These are phyloP conservation scores for Collariella sp. DNA, from an alignment of 495 filamentous ascomycete genomes.

Conservation along the genomic window DNA sequence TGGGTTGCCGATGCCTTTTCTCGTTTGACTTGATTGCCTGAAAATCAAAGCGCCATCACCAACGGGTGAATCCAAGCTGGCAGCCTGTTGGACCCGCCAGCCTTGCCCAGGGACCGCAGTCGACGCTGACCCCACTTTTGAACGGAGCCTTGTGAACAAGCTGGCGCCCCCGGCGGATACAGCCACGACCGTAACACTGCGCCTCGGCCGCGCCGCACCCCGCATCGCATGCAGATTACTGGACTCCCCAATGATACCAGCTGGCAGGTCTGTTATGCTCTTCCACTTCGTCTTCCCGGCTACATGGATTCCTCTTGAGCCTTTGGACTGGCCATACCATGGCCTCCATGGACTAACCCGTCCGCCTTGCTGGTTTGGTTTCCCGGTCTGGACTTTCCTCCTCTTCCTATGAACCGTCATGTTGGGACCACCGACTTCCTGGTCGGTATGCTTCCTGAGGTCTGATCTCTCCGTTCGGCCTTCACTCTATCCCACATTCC, in stretches of 20 bases:
- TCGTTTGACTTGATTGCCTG: no score
- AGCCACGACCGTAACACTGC: conserved; percentile 63
- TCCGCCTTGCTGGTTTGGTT: conserved; percentile 15
- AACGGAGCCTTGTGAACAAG: conserved; percentile 43
- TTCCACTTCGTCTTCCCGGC: conserved; percentile 49
- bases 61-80: not conserved
- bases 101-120: not conserved
- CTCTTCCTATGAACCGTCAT: not conserved
- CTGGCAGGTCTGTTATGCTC: conserved; percentile 94
- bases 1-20: no score
- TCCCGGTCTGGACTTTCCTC: conserved; percentile 11
- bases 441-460: conserved; percentile 6
- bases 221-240: conserved; percentile 92
- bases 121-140: not conserved
- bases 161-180: conserved; percentile 44
- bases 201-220: conserved; percentile 88
- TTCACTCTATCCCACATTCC: not conserved
- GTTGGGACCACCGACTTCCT: conserved; percentile 4
- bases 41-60: not conserved
- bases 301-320: conserved; percentile 22
- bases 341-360: conserved; percentile 3
- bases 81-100: not conserved
- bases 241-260: conserved; percentile 96
- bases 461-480: conserved; percentile 1
- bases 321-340: conserved; percentile 18